phyloP scores from a whole-genome alignment of 768 basidiomycete genomes.

The Royoungia palumana region DNA sequence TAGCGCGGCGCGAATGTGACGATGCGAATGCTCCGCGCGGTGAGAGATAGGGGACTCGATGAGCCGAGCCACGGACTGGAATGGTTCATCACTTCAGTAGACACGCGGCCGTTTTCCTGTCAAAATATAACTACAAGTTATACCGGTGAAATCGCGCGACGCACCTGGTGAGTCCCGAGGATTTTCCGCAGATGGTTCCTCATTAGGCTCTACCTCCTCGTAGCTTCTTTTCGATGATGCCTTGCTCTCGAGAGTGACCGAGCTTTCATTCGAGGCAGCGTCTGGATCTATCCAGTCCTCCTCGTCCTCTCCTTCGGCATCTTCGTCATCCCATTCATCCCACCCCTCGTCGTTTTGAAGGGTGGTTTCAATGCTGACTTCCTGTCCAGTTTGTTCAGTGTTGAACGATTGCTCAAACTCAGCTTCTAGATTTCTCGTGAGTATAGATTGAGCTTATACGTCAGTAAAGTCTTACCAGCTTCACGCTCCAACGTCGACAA shows the following conservation, averaged over 20 bases:
- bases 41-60: not conserved
- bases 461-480: constrained; percentile 24
- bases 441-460: not conserved
- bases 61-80: not conserved
- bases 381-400: constrained; percentile 14
- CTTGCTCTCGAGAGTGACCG: constrained; percentile 53
- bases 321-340: constrained; percentile 34
- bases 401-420: constrained; percentile 26
- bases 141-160: not conserved
- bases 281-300: constrained; percentile 47
- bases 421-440: constrained; percentile 19
- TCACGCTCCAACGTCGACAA: constrained; percentile 26
- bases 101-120: constrained; percentile 47
- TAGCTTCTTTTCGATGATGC: constrained; percentile 46
- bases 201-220: constrained; percentile 47
- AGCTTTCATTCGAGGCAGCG: constrained; percentile 49
- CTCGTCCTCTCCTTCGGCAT: constrained; percentile 47
- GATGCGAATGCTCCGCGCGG: constrained; percentile 1
- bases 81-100: constrained; percentile 24
- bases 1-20: constrained; percentile 15
- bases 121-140: not conserved
- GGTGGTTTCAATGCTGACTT: constrained; percentile 15
- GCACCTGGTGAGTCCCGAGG: constrained; percentile 46
- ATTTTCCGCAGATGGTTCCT: constrained; percentile 35
- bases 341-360: constrained; percentile 19